These are phyloP conservation scores for Aschersonia sp. DNA, from an alignment of 2,329 filamentous ascomycete species.

Conservation along the genomic window DNA sequence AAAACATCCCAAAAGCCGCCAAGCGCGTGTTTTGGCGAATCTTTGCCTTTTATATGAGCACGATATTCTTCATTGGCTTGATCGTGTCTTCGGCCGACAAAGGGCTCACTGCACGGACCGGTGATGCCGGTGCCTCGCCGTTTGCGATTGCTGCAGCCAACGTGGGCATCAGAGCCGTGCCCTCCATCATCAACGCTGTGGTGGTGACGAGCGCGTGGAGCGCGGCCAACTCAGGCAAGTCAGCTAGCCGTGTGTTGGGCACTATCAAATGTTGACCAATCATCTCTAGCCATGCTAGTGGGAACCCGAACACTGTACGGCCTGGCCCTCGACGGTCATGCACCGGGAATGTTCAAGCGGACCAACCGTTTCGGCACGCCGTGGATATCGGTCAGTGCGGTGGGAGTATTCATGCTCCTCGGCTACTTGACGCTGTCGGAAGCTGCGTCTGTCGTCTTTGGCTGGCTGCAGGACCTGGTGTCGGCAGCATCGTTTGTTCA, in stretches of 20 bases:
- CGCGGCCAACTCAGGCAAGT: constrained; percentile 7
- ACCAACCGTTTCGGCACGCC: constrained; percentile 44
- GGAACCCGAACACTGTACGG: constrained; percentile 49
- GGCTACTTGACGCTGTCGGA: constrained; percentile 49
- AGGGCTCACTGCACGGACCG: constrained; percentile 9
- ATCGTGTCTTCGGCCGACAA: constrained; percentile 27
- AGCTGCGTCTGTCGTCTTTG: constrained; percentile 43
- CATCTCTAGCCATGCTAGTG: constrained; percentile 4
- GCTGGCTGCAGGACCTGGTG: constrained; percentile 50
- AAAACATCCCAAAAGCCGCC: constrained; percentile 32
- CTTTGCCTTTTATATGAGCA: constrained; percentile 35
- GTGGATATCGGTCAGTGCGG: constrained; percentile 27
- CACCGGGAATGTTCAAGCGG: constrained; percentile 38
- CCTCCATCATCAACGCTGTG: constrained; percentile 38
- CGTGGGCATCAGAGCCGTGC: constrained; percentile 32
- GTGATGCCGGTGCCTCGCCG: constrained; percentile 28
- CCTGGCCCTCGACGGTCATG: constrained; percentile 46
- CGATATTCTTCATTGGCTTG: constrained; percentile 36
- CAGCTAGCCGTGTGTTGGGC: no score
- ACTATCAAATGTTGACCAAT: neutral
- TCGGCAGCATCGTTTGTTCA: constrained; percentile 38
- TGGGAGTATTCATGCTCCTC: constrained; percentile 40
- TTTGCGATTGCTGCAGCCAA: constrained; percentile 37
- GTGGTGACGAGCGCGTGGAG: constrained; percentile 14
- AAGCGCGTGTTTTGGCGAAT: constrained; percentile 43